These are phyloP conservation scores for Cladophialophora yegresii DNA, from an alignment of 2,329 filamentous ascomycete genomes.

Conservation along the genomic window DNA sequence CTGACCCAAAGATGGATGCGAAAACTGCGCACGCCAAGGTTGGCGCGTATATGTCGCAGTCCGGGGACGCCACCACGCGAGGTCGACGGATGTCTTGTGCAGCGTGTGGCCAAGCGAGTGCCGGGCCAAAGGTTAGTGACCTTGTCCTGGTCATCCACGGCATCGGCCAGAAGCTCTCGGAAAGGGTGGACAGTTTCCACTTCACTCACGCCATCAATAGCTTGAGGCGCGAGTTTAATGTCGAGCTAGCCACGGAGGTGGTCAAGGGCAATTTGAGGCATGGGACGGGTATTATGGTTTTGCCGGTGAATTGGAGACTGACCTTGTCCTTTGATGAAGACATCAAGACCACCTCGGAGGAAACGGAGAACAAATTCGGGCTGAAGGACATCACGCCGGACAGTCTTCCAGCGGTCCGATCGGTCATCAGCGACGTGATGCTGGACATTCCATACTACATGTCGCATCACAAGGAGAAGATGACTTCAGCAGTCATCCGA, in stretches of 20 bases:
- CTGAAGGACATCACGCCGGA: constrained; percentile 90
- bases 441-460: constrained; percentile 98
- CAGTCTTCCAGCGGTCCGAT: constrained; percentile 87
- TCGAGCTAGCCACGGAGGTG: constrained; percentile 72
- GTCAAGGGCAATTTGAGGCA: constrained; percentile 74
- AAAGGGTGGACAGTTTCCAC: constrained; percentile 92
- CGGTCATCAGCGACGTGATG: constrained; percentile 96
- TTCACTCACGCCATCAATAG: constrained; percentile 95
- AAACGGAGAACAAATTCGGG: constrained; percentile 63
- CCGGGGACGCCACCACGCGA: constrained; percentile 35
- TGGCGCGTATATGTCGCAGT: constrained; percentile 36
- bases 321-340: constrained; percentile 82
- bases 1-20: constrained; percentile 47
- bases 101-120: constrained; percentile 63
- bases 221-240: constrained; percentile 81
- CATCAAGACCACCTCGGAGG: constrained; percentile 53
- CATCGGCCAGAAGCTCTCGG: constrained; percentile 93
- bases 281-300: constrained; percentile 88
- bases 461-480: constrained; percentile 91
- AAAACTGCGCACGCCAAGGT: constrained; percentile 46
- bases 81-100: constrained; percentile 46
- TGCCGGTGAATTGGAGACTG: constrained; percentile 93
- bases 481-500: constrained; percentile 82
- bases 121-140: constrained; percentile 72
- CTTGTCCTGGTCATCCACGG: constrained; percentile 89